Evolutionary conservation across 768 basidiomycete species (phyloP), one percentile per base, ranked within the genome.

Genomic region (Strobilomyces dryophilus): DNA sequence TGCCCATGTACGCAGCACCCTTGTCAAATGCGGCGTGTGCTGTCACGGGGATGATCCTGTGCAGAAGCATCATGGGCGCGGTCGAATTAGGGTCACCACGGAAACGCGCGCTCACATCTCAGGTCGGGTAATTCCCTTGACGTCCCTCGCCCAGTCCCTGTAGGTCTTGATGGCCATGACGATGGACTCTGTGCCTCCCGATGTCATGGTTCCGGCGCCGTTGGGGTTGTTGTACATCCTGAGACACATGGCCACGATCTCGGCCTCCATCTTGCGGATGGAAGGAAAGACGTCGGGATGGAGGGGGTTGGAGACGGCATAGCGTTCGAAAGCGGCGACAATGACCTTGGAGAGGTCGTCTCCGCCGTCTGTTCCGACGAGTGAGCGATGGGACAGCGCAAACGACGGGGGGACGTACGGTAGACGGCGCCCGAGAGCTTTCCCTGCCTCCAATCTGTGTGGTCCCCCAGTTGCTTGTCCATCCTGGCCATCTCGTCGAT

Each of bases 201-300:
- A 88, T 1, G 95, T 99, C 70, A 95, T 98, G 11, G 34, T 34
- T 8, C 34, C 34, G 4, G 34, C 10, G 10, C 11, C 34, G 14
- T 11, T 12, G 10, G 34, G 34, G 34, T 34, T 34, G 34, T 29
- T 29, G 29, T 29, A 29, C 29, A 29, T 29, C 9, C 29, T 9
- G 29, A 29, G 29, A 29, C 29, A 29, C 29, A 29, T 29, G 29
- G 29, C 76, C 41, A 95, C 92, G 26, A 95, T 81, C 64, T 98
- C 95, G 15, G 93, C 90, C 63, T 99, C 95, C 95, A 99, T 99
- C 73, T 95, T 94, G 45, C 95, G 79, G 11, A 97, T 73, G 95
- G 92, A 62, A 8, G 27, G 27, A 27, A 27, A 29, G 29, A 29
- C 29, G 29, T 29, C 29, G 7, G 2, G 29, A 6, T 98, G 94